These are phyloP conservation scores for Pluteus cervinus DNA, from an alignment of 768 basidiomycete species.

Conservation along the genomic window DNA sequence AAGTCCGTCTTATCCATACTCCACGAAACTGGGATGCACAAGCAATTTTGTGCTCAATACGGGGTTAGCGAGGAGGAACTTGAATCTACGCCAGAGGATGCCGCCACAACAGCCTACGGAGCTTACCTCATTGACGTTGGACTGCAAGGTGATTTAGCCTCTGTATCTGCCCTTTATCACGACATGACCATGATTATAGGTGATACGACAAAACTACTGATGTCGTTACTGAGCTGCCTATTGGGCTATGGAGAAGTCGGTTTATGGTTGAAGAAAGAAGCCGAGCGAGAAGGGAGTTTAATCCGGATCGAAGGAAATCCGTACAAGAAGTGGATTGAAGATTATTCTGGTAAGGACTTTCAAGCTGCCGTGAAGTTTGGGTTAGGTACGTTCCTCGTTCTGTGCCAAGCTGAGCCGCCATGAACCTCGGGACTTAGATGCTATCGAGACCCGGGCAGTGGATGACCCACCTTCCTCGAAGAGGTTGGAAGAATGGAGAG, in stretches of 20 bases:
- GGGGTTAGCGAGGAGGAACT: conserved; percentile 60
- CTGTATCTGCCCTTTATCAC: background rate
- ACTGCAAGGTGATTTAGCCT: conserved; percentile 43
- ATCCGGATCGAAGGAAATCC: conserved; percentile 62
- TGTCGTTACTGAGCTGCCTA: conserved; percentile 81
- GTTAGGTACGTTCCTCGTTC: conserved; percentile 50
- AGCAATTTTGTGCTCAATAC: conserved; percentile 62
- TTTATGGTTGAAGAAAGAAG: conserved; percentile 67
- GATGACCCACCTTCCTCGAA: conserved; percentile 55
- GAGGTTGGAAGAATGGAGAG: conserved; percentile 58
- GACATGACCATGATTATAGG: conserved; percentile 31
- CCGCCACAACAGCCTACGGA: conserved; percentile 80
- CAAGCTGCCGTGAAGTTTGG: conserved; percentile 69
- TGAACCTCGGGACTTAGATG: conserved; percentile 35
- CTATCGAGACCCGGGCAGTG: conserved; percentile 62
- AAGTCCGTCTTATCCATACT: conserved; percentile 59
- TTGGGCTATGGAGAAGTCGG: conserved; percentile 93
- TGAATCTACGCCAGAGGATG: conserved; percentile 54
- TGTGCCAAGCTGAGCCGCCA: conserved; percentile 2
- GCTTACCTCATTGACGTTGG: conserved; percentile 81
- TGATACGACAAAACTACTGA: conserved; percentile 63
- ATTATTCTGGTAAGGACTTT: conserved; percentile 69
- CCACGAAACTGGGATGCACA: conserved; percentile 69
- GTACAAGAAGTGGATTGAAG: conserved; percentile 73
- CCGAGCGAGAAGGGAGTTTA: conserved; percentile 40